These are phyloP conservation scores for Geotrichum australiense DNA, from an alignment of 1,139 yeast genomes.

Conservation along the genomic window DNA sequence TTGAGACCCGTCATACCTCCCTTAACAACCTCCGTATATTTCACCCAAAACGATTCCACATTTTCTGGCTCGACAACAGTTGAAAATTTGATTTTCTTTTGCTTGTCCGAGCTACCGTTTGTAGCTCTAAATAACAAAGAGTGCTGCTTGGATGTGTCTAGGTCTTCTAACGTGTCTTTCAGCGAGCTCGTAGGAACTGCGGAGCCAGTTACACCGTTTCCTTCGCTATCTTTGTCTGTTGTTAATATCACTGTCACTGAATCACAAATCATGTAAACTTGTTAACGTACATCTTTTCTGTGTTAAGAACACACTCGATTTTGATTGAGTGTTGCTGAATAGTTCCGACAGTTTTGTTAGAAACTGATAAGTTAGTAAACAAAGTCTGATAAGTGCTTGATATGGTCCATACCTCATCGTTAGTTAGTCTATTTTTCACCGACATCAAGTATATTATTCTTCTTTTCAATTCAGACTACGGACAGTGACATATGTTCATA, in stretches of 20 bases:
- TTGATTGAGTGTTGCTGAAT: constrained; percentile 33
- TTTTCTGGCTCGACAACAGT: constrained; percentile 55
- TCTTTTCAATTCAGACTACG: too few relatives aligned
- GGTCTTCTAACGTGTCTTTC: constrained; percentile 13
- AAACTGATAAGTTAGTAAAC: constrained; percentile 23
- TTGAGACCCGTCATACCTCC: constrained; percentile 52
- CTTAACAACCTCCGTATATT: constrained; percentile 58
- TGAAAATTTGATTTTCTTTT: constrained; percentile 48
- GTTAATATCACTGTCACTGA: neutral
- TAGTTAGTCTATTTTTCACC: constrained; percentile 18
- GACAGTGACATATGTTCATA: too few relatives aligned
- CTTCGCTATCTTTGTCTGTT: constrained; percentile 11
- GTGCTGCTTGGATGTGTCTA: constrained; percentile 17
- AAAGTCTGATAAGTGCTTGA: neutral
- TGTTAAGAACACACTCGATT: constrained; percentile 35
- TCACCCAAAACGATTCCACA: constrained; percentile 62
- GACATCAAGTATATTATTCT: constrained; percentile 13
- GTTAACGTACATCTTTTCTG: constrained; percentile 30
- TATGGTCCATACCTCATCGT: constrained; percentile 24
- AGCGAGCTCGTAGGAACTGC: constrained; percentile 10
- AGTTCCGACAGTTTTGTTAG: constrained; percentile 27
- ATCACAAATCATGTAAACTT: neutral
- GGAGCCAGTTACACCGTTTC: constrained; percentile 14
- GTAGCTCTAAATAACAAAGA: constrained; percentile 38
- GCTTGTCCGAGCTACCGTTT: constrained; percentile 47